A percentile compares a stretch with the other conserved stretches of the same genome.
Conservation (phyloP, 1,139 yeast species). For the Taphrina flavorubra region DNA sequence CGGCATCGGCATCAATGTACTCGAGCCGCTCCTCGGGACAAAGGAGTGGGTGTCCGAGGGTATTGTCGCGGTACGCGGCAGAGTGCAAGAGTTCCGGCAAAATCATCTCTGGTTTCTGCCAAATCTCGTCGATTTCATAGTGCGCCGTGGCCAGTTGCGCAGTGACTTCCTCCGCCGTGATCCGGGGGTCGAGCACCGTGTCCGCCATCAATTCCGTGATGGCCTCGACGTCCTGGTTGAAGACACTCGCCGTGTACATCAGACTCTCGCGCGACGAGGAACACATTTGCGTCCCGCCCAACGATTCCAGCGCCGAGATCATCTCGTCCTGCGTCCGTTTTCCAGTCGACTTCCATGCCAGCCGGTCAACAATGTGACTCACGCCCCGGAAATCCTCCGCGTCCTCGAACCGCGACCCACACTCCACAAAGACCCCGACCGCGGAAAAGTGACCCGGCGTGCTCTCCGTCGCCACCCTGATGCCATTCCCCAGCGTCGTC, state of each 20-base stretch:
- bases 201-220: slow-evolving; percentile 84
- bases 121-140: slow-evolving; percentile 81
- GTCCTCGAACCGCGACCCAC: slow-evolving; percentile 85
- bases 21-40: slow-evolving; percentile 76
- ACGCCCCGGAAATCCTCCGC: slow-evolving; percentile 61
- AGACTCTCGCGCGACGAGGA: slow-evolving; percentile 90
- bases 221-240: slow-evolving; percentile 79
- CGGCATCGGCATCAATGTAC: slow-evolving; percentile 59
- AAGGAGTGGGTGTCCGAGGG: slow-evolving; percentile 83
- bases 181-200: slow-evolving; percentile 72
- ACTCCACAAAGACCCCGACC: slow-evolving; percentile 84
- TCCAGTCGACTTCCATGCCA: slow-evolving; percentile 82
- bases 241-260: slow-evolving; percentile 92
- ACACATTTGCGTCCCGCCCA: slow-evolving; percentile 96
- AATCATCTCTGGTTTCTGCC: slow-evolving; percentile 82
- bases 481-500: slow-evolving; percentile 73
- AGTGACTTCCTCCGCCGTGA: slow-evolving; percentile 70
- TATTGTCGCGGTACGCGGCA: slow-evolving; percentile 73
- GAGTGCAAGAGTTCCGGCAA: slow-evolving; percentile 87
- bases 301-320: slow-evolving; percentile 72
- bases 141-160: slow-evolving; percentile 77
- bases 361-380: slow-evolving; percentile 81
- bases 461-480: slow-evolving; percentile 81
- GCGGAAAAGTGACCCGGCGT: slow-evolving; percentile 92
- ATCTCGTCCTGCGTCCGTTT: slow-evolving; percentile 68